Evolutionary conservation across 2,329 filamentous ascomycete species (phyloP).

Genomic region (Neurospora sp.): DNA sequence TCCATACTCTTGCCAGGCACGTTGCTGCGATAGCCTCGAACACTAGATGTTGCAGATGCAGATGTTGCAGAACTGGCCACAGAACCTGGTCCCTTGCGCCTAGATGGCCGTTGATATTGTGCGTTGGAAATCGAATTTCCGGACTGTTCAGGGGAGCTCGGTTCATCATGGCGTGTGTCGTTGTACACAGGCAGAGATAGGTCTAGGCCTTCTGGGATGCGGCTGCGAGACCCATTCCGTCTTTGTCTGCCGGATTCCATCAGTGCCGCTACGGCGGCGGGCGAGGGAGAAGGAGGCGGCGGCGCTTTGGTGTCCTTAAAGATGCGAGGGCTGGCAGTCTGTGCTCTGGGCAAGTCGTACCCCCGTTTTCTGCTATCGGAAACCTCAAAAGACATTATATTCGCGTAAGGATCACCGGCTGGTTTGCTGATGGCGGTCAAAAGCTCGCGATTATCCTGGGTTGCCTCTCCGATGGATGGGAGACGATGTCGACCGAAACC

Average conservation of each 20-base stretch:
- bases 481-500: slow-evolving; percentile 52
- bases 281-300: slow-evolving; percentile 54
- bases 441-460: slow-evolving; percentile 26
- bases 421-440: slow-evolving; percentile 14
- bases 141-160: slow-evolving; percentile 47
- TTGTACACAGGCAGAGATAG: slow-evolving; percentile 55
- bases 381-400: slow-evolving; percentile 16
- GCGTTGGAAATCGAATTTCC: slow-evolving; percentile 35
- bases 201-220: slow-evolving; percentile 61
- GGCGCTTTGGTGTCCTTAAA: slow-evolving; percentile 35
- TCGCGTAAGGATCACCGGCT: slow-evolving; percentile 19
- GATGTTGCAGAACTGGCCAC: slow-evolving; percentile 49
- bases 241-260: slow-evolving; percentile 46
- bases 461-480: slow-evolving; percentile 67
- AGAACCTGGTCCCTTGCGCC: slow-evolving; percentile 44
- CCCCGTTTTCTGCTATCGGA: slow-evolving; percentile 1
- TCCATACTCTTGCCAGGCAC: slow-evolving; percentile 57
- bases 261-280: slow-evolving; percentile 50
- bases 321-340: slow-evolving; percentile 54
- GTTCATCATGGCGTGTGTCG: slow-evolving; percentile 38
- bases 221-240: slow-evolving; percentile 63
- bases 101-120: slow-evolving; percentile 44
- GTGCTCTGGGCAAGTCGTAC: slow-evolving; percentile 47
- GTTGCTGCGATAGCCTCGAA: slow-evolving; percentile 40
- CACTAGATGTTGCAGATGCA: slow-evolving; percentile 41